Conservation (phyloP, 768 basidiomycete genomes). For the Tulasnella sp. region DNA sequence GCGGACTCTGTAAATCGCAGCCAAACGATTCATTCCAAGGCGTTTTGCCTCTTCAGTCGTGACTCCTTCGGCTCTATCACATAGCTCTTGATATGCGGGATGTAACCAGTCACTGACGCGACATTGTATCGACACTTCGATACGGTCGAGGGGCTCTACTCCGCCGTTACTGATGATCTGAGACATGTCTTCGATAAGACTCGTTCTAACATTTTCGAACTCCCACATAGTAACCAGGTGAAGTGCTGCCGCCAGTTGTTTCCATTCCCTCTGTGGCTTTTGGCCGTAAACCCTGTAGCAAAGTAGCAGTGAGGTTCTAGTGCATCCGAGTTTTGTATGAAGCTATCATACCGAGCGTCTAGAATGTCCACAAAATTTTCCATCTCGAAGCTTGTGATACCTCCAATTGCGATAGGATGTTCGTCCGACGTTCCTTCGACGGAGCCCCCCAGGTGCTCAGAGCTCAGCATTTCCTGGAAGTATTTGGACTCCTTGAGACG, state of each 20-base stretch:
- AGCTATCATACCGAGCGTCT: neutral
- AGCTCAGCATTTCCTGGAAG: slow-evolving; percentile 15
- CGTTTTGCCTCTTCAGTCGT: neutral
- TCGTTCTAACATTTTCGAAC: neutral
- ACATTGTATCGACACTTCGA: neutral
- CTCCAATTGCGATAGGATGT: neutral
- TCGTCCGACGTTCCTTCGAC: slow-evolving; percentile 10
- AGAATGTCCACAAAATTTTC: slow-evolving; percentile 13
- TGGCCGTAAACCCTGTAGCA: no score
- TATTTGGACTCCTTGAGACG: neutral
- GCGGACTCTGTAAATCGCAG: neutral
- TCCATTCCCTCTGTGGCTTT: neutral
- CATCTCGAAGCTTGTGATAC: slow-evolving; percentile 20
- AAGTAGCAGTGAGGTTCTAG: neutral
- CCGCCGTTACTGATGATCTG: no score
- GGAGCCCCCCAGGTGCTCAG: neutral
- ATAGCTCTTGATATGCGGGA: neutral
- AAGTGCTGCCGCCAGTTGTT: neutral
- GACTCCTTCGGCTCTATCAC: neutral
- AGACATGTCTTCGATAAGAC: neutral
- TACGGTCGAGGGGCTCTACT: neutral
- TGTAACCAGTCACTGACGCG: neutral
- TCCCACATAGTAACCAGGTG: slow-evolving; percentile 25
- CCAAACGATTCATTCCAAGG: neutral
- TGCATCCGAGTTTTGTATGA: no score